Conservation (phyloP, 441 rosid genomes). For the Arabidopsis hybrid region DNA sequence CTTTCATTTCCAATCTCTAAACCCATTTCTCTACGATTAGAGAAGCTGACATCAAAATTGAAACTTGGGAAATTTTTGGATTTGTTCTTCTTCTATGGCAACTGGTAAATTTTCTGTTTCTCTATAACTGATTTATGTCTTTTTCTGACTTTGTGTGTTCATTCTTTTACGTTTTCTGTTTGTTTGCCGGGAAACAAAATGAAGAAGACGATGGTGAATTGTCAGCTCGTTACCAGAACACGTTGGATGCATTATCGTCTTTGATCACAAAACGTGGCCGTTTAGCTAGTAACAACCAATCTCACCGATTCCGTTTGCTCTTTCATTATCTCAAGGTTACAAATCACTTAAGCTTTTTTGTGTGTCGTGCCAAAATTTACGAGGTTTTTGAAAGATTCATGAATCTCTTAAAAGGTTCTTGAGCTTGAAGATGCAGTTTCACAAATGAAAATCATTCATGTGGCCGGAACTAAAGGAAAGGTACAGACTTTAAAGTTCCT, state of each 20-base stretch:
- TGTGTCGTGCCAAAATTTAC: not conserved
- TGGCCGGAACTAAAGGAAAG: constrained; percentile 98
- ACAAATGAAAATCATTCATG: constrained; percentile 82
- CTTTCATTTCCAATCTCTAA: constrained; percentile 41
- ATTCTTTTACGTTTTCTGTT: not conserved
- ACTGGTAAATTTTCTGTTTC: constrained; percentile 21
- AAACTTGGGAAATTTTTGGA: not conserved
- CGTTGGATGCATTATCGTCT: constrained; percentile 81
- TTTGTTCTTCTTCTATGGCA: constrained; percentile 28
- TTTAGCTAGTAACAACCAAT: constrained; percentile 63
- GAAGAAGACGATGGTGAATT: constrained; percentile 43
- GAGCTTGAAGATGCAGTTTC: constrained; percentile 78
- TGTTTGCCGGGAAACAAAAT: too few relatives aligned
- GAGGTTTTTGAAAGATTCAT: constrained; percentile 18
- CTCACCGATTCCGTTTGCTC: constrained; percentile 75
- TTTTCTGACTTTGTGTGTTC: constrained; percentile 5
- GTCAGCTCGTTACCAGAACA: constrained; percentile 58
- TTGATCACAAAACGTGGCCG: constrained; percentile 79
- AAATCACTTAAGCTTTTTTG: not conserved
- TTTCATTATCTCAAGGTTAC: constrained; percentile 77
- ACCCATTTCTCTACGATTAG: not conserved
- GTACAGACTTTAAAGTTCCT: constrained; percentile 43
- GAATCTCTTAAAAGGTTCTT: constrained; percentile 57
- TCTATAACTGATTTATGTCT: not conserved
- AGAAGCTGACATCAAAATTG: not conserved